Evolutionary conservation across 495 filamentous ascomycete species (phyloP).

Genomic region (Aspergillus heteromorphus): DNA sequence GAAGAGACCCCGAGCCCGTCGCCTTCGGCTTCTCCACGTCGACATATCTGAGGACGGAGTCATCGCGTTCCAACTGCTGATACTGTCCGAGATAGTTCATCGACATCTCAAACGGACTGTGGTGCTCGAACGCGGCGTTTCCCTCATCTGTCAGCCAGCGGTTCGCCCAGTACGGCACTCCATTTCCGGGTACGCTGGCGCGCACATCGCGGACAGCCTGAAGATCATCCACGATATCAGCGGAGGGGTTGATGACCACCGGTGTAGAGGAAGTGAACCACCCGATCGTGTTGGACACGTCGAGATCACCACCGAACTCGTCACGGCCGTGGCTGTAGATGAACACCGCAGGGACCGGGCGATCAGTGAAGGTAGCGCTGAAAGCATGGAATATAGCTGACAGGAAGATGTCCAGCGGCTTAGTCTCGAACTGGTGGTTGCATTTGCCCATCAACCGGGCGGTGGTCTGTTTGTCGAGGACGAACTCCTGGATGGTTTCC

Average conservation of each 20-base stretch:
- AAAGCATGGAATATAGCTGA: slow-evolving; percentile 38
- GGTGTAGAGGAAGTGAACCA: slow-evolving; percentile 44
- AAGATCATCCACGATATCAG: not conserved
- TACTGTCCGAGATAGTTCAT: slow-evolving; percentile 7
- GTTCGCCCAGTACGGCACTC: slow-evolving; percentile 21
- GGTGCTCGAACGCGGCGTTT: not conserved
- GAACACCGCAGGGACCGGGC: slow-evolving; percentile 41
- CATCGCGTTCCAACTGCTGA: not conserved
- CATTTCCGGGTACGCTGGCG: slow-evolving; percentile 15
- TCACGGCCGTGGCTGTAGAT: slow-evolving; percentile 42
- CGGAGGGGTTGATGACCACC: not conserved
- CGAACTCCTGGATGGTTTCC: not conserved
- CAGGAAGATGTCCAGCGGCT: slow-evolving; percentile 40
- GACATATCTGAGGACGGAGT: not conserved
- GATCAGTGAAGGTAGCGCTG: slow-evolving; percentile 32
- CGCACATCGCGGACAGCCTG: slow-evolving; percentile 11
- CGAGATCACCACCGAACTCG: slow-evolving; percentile 26
- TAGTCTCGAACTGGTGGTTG: slow-evolving; percentile 31
- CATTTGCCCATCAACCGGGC: slow-evolving; percentile 20
- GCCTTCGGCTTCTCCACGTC: not conserved
- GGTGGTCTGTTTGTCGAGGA: slow-evolving; percentile 28
- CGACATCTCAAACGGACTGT: slow-evolving; percentile 5
- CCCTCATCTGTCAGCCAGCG: not conserved
- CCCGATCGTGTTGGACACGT: slow-evolving; percentile 44
- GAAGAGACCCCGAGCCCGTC: not conserved